A percentile compares a stretch with the other conserved stretches of the same genome.
phyloP scores from a whole-genome alignment of 192 early-diverging fungal species.

The Oehlia diaphana region DNA sequence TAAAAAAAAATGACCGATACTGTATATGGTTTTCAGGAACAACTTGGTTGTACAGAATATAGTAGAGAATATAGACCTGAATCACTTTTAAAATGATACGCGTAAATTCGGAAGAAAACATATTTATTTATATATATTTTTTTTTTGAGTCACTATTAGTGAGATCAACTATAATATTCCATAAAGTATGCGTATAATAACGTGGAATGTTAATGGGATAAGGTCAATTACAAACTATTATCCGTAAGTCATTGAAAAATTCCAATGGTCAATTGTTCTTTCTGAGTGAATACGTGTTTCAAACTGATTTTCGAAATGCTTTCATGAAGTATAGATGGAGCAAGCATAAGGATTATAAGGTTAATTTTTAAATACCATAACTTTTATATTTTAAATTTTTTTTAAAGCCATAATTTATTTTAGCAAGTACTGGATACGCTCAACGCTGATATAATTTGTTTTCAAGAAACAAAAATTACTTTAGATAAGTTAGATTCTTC shows the following conservation, averaged over 20 bases:
- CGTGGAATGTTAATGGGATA: constrained; percentile 65
- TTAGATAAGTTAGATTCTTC: constrained; percentile 56
- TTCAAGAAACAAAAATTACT: constrained; percentile 79
- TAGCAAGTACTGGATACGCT: constrained; percentile 50
- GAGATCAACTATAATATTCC: no score
- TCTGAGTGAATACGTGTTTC: constrained; percentile 1
- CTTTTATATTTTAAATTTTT: neutral
- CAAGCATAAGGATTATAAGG: constrained; percentile 14
- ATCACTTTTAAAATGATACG: no score
- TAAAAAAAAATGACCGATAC: no score
- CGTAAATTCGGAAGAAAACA: no score
- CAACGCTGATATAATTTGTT: constrained; percentile 62
- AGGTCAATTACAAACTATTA: constrained; percentile 50
- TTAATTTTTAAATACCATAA: neutral
- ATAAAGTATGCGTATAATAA: constrained; percentile 53
- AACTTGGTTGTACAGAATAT: no score
- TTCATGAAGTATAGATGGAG: constrained; percentile 17
- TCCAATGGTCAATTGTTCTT: constrained; percentile 9
- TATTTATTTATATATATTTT: no score
- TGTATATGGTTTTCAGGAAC: no score
- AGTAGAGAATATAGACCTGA: no score
- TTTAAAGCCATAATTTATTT: neutral
- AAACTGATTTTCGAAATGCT: constrained; percentile 22
- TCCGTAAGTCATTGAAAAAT: constrained; percentile 40
- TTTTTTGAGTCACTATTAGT: no score